These are phyloP conservation scores for Ganoderma lucidum DNA, from an alignment of 1,284 basidiomycete genomes.

Conservation along the genomic window DNA sequence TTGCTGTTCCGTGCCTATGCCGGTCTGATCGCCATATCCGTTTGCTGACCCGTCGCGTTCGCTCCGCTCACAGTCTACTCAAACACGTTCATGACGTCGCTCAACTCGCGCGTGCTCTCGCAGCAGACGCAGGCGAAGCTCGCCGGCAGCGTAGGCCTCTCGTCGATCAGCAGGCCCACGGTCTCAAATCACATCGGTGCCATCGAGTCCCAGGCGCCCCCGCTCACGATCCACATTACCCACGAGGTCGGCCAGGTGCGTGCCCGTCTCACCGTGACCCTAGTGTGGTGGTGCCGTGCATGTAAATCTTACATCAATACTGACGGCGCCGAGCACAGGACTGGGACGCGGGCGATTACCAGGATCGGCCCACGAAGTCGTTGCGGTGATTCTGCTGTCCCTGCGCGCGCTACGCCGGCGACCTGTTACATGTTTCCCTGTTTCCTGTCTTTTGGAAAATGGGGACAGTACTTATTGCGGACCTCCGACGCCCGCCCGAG, in stretches of 20 bases:
- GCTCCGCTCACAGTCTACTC: slow-evolving; percentile 16
- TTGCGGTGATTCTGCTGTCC: too few species aligned
- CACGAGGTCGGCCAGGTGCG: background rate
- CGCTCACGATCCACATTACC: background rate
- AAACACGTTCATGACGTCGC: slow-evolving; percentile 17
- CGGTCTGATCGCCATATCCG: background rate
- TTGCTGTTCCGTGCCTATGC: background rate
- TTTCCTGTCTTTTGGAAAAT: too few species aligned
- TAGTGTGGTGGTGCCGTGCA: too few species aligned
- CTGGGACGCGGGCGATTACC: background rate
- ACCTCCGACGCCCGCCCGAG: too few species aligned
- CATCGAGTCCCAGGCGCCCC: background rate
- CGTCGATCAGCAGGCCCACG: background rate
- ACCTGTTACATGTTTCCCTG: too few species aligned
- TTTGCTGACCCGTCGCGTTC: background rate
- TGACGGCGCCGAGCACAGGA: background rate
- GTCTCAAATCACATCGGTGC: background rate
- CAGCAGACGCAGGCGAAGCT: background rate
- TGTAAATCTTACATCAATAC: background rate
- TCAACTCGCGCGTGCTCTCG: slow-evolving; percentile 12
- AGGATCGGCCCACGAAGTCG: too few species aligned
- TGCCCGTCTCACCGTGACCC: too few species aligned
- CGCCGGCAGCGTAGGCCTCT: background rate
- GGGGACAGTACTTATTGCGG: too few species aligned
- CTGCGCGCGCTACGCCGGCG: too few species aligned